Evolutionary conservation across 805 yeast genomes (phyloP).

Genomic region (Myxozyma mucilagina): DNA sequence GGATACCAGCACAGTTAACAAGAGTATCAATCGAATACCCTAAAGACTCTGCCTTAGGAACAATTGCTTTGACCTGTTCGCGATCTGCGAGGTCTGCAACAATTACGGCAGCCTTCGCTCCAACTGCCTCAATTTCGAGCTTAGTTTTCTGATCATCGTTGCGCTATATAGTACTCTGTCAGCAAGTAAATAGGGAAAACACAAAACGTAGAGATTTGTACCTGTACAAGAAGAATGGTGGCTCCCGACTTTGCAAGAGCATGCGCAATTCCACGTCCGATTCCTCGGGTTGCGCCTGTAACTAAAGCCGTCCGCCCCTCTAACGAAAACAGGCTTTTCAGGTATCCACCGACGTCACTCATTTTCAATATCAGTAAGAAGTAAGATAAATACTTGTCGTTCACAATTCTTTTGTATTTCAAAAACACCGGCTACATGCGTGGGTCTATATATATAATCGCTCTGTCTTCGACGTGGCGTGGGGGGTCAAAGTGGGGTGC

Average conservation of each 20-base stretch:
- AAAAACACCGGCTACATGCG: neutral
- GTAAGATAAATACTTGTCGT: neutral
- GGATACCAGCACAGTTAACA: conserved; percentile 49
- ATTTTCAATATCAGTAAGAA: neutral
- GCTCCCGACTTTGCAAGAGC: conserved; percentile 57
- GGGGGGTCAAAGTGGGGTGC: neutral
- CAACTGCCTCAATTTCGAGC: conserved; percentile 36
- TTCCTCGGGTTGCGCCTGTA: conserved; percentile 61
- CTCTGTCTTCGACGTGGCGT: neutral
- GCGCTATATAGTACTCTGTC: conserved; percentile 11
- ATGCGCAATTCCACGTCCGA: conserved; percentile 54
- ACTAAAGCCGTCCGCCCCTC: conserved; percentile 48
- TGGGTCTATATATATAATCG: neutral
- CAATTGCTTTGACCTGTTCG: conserved; percentile 39
- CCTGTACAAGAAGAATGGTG: conserved; percentile 44
- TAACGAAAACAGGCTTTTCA: conserved; percentile 40
- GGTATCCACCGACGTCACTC: conserved; percentile 9
- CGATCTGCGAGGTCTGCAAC: conserved; percentile 35
- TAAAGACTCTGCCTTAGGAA: conserved; percentile 37
- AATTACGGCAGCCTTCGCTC: conserved; percentile 37
- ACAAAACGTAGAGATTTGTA: neutral
- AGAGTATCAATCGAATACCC: conserved; percentile 45
- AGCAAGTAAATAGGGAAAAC: neutral
- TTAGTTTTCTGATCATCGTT: conserved; percentile 34
- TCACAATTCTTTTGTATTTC: neutral